Evolutionary conservation across 768 basidiomycete genomes (phyloP), one percentile per base, ranked within the genome.

Genomic region (Tricholoma bakamatsutake): DNA sequence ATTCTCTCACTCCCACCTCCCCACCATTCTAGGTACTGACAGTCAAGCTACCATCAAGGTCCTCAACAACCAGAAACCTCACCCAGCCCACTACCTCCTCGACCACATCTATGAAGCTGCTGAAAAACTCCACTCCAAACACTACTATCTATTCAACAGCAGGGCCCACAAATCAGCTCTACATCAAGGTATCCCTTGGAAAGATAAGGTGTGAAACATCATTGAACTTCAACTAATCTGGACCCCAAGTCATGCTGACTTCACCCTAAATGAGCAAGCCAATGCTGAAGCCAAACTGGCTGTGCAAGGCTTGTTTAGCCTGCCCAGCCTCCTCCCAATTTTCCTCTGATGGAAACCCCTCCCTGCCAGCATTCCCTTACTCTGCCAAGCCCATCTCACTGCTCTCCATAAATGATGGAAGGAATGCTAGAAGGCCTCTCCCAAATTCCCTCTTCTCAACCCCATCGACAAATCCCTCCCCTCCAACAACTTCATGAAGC

Each of bases 321-420:
- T 17, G 1, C 2, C 31, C 5, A 17, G 18, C 13, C 30, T 8
- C 43, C 55, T 57, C 31, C 59, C 49, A 3, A 3, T 4, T 0
- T 60, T 18, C 15, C 52, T 60, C 1, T 10, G 49, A 9, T 9
- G 21, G 3, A 33, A 31, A 5, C 50, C 55, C 12, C 57, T 65
- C 33, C 62, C 59, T 3, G 15, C 31, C 28, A 66, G 65, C 50
- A 55, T 46, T 11, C 55, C 64, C 3, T 60, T 61, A 13, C 50
- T 61, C 4, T 18, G 39, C 3, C 60, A 63, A 28, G 46, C 43
- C 12, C 46, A 42, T 18, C 39, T 50, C 8, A 40, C 42, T 10
- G 39, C 27, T 4, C 47, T 56, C 21, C 3, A 13, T n/a, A 50
- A 50, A 33, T 28, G 2, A 1, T 61, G 50, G 59, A 56, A 53